A percentile compares a stretch with the other conserved stretches of the same genome.
Conservation (phyloP, 2,329 filamentous ascomycete species). For the Colletotrichum echinochloae region DNA sequence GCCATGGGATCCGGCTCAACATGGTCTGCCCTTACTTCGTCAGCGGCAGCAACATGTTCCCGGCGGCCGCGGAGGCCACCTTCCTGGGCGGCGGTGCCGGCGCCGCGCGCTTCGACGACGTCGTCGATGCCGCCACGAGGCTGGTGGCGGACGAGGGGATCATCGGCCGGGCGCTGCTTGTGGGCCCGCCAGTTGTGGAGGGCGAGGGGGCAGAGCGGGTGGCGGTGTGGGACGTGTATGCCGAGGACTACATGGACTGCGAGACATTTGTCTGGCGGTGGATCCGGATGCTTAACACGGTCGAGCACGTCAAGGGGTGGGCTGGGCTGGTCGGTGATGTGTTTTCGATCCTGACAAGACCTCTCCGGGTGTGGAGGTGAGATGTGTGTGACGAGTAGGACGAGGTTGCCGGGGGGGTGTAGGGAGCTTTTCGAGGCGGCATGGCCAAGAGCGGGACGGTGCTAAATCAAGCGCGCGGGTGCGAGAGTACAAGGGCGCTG, state of each 20-base stretch:
- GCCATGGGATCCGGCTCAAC: constrained; percentile 70
- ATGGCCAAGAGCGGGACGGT: not conserved
- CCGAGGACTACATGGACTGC: constrained; percentile 66
- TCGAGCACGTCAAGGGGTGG: constrained; percentile 65
- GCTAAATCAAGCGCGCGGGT: not conserved
- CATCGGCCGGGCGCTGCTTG: constrained; percentile 66
- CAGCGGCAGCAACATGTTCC: constrained; percentile 68
- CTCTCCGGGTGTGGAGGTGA: not conserved
- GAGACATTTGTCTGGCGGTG: constrained; percentile 68
- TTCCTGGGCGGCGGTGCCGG: constrained; percentile 64
- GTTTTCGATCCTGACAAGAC: constrained; percentile 12
- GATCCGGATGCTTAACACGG: constrained; percentile 64
- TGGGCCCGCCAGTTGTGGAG: constrained; percentile 64
- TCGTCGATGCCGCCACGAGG: constrained; percentile 72
- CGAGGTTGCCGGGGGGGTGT: not conserved
- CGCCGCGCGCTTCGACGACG: constrained; percentile 66
- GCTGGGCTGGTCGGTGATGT: constrained; percentile 55
- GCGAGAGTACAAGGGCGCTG: not conserved
- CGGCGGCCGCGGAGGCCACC: constrained; percentile 58
- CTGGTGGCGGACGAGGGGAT: constrained; percentile 70
- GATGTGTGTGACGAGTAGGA: not conserved
- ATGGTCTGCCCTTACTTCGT: constrained; percentile 76
- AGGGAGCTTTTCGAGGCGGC: not conserved
- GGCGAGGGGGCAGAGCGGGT: constrained; percentile 43
- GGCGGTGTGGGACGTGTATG: constrained; percentile 71